phyloP scores from a whole-genome alignment of 2,329 filamentous ascomycete genomes.

The Aspergillus spinulosporus region DNA sequence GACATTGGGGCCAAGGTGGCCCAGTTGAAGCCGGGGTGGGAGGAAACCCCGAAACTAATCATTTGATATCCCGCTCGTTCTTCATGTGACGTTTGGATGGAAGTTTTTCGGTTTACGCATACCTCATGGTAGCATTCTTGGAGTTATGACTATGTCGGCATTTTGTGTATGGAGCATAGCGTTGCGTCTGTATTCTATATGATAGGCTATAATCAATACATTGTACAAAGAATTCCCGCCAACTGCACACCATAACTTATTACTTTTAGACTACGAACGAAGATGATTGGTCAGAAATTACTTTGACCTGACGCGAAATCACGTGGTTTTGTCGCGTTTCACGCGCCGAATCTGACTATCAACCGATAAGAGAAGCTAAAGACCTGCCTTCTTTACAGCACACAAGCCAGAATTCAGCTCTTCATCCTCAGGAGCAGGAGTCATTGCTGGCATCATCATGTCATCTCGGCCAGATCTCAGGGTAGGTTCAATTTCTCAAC shows the following conservation, averaged over 20 bases:
- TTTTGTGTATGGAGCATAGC: slow-evolving; percentile 5
- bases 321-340: slow-evolving; percentile 33
- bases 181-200: slow-evolving; percentile 5
- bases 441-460: slow-evolving; percentile 51
- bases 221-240: neutral
- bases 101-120: slow-evolving; percentile 15
- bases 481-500: slow-evolving; percentile 43
- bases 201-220: slow-evolving; percentile 1
- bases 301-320: slow-evolving; percentile 32
- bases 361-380: neutral
- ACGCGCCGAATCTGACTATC: slow-evolving; percentile 1
- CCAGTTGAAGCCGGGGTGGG: slow-evolving; percentile 31
- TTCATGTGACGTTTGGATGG: slow-evolving; percentile 12
- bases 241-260: no score
- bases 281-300: slow-evolving; percentile 18
- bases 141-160: slow-evolving; percentile 27
- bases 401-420: slow-evolving; percentile 9
- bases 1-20: slow-evolving; percentile 38
- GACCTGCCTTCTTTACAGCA: slow-evolving; percentile 2
- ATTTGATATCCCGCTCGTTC: slow-evolving; percentile 11
- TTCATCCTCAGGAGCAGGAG: slow-evolving; percentile 10
- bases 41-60: slow-evolving; percentile 21
- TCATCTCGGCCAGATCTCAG: slow-evolving; percentile 71
- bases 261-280: no score
- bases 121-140: slow-evolving; percentile 27